Conservation (phyloP, 192 early-diverging fungal species). For the Coemansia sp. region DNA sequence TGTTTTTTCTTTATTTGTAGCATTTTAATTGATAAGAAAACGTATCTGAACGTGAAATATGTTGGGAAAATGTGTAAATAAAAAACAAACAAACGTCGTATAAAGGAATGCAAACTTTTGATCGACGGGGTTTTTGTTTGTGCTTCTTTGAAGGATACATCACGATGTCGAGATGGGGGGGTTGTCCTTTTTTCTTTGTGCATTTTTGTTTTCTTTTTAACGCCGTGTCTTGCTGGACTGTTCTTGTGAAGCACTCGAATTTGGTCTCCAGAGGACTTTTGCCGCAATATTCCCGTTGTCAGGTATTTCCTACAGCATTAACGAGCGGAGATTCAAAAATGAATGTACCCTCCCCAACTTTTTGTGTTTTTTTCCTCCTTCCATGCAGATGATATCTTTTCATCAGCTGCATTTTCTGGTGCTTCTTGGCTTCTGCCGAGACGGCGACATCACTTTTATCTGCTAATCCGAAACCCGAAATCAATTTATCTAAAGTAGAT, state of each 20-base stretch:
- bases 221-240: background rate
- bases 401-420: background rate
- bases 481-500: background rate
- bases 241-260: background rate
- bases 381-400: background rate
- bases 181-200: background rate
- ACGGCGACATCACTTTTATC: background rate
- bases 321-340: constrained; percentile 10
- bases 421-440: background rate
- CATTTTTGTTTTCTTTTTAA: background rate
- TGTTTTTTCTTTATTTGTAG: background rate
- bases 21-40: background rate
- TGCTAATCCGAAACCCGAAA: constrained; percentile 3
- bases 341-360: background rate
- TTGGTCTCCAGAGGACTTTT: background rate
- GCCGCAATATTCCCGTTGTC: background rate
- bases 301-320: background rate
- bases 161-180: background rate
- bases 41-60: background rate
- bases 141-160: background rate
- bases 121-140: background rate
- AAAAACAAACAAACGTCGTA: background rate
- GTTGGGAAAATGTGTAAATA: background rate
- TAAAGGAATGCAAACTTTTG: background rate
- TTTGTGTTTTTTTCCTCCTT: background rate